Evolutionary conservation across 768 basidiomycete genomes (phyloP).

Genomic region (Russula sp.): DNA sequence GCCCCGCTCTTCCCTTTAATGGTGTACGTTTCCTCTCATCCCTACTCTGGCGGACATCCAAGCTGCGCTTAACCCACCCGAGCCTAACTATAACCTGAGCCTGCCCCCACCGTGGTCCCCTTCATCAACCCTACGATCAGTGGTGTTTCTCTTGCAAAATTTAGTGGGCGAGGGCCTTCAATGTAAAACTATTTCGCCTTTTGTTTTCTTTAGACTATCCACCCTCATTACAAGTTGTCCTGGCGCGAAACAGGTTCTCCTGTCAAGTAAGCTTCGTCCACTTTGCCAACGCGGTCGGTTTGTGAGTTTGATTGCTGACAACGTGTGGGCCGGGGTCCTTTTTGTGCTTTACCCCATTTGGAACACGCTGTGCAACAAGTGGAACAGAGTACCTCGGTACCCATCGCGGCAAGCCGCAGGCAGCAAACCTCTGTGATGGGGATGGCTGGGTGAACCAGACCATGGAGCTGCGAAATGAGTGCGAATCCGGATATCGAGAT

Average conservation of each 20-base stretch:
- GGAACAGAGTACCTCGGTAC: constrained; percentile 28
- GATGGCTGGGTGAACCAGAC: constrained; percentile 40
- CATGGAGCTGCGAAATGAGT: constrained; percentile 39
- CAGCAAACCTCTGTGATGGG: constrained; percentile 45
- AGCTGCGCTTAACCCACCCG: neutral
- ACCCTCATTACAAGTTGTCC: neutral
- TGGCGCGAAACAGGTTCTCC: constrained; percentile 12
- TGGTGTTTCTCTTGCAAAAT: neutral
- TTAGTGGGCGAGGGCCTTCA: constrained; percentile 17
- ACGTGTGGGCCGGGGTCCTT: neutral
- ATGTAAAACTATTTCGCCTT: neutral
- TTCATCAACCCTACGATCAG: neutral
- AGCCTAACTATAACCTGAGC: neutral
- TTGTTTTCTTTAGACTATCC: too few relatives aligned
- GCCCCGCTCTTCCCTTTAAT: too few relatives aligned
- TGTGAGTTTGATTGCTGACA: constrained; percentile 6
- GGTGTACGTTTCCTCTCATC: neutral
- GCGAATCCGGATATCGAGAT: constrained; percentile 35
- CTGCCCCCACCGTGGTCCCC: neutral
- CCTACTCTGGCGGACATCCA: neutral
- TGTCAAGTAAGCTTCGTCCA: constrained; percentile 19
- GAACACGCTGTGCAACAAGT: neutral
- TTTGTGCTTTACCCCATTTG: neutral
- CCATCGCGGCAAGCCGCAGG: constrained; percentile 33
- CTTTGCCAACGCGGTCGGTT: constrained; percentile 18